These are phyloP conservation scores for Panaeolus papilionaceus DNA, from an alignment of 768 basidiomycete genomes.

Conservation along the genomic window DNA sequence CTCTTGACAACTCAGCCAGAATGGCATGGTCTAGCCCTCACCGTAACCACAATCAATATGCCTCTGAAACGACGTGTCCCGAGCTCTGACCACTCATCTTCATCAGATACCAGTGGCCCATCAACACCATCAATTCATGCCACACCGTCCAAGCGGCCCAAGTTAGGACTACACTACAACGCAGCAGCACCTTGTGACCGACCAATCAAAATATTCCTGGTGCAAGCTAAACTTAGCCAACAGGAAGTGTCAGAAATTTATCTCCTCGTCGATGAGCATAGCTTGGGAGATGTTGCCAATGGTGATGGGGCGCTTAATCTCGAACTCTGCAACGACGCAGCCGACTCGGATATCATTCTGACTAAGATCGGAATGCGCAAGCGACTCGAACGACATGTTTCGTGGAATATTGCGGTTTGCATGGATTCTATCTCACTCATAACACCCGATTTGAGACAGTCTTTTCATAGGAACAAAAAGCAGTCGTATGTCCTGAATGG, in stretches of 20 bases:
- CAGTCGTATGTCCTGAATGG: slow-evolving; percentile 77
- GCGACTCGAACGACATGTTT: slow-evolving; percentile 73
- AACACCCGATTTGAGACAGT: slow-evolving; percentile 14
- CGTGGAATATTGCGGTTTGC: slow-evolving; percentile 69
- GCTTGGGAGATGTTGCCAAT: neutral
- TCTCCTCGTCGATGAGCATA: slow-evolving; percentile 35
- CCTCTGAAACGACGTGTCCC: neutral
- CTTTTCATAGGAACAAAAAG: slow-evolving; percentile 60
- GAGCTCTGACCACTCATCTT: slow-evolving; percentile 5
- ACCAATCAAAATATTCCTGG: slow-evolving; percentile 38
- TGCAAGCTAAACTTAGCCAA: slow-evolving; percentile 45
- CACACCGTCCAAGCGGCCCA: slow-evolving; percentile 6
- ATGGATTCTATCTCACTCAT: neutral
- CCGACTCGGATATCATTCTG: slow-evolving; percentile 68
- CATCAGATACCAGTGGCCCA: neutral
- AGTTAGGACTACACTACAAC: slow-evolving; percentile 5
- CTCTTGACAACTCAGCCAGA: neutral
- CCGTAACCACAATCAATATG: neutral
- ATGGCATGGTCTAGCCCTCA: slow-evolving; percentile 7
- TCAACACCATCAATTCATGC: neutral
- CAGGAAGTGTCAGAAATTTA: slow-evolving; percentile 43
- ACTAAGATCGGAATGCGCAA: slow-evolving; percentile 70
- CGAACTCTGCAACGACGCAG: slow-evolving; percentile 44
- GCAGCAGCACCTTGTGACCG: neutral
- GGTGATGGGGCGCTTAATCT: slow-evolving; percentile 23